phyloP scores from a whole-genome alignment of 2,329 filamentous ascomycete genomes.

The Exophiala sp. region DNA sequence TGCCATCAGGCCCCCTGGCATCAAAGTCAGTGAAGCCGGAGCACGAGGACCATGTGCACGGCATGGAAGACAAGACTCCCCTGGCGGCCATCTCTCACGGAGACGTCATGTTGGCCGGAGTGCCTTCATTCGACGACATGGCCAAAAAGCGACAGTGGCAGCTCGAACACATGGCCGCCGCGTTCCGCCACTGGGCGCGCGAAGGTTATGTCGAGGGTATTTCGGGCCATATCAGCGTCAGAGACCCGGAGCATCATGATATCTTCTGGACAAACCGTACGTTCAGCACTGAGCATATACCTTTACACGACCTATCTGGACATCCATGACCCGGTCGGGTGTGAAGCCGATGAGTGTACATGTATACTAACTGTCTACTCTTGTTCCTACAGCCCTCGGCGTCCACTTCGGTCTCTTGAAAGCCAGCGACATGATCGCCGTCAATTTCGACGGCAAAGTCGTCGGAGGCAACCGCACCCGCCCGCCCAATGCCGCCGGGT shows the following conservation, averaged over 20 bases:
- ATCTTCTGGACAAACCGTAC: conserved; percentile 60
- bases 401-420: conserved; percentile 60
- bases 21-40: neutral
- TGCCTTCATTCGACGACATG: conserved; percentile 50
- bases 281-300: neutral
- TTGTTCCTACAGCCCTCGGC: conserved; percentile 39
- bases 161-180: conserved; percentile 59
- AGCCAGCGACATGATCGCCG: conserved; percentile 60
- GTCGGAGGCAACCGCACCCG: conserved; percentile 56
- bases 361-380: neutral
- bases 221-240: conserved; percentile 60
- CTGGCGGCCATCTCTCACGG: conserved; percentile 27
- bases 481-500: conserved; percentile 61
- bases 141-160: conserved; percentile 57
- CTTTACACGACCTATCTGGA: too few species aligned
- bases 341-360: too few species aligned
- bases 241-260: conserved; percentile 56
- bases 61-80: conserved; percentile 15
- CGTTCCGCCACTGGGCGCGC: conserved; percentile 61
- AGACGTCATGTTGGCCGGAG: conserved; percentile 28
- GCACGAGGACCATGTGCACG: conserved; percentile 1
- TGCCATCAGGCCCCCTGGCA: neutral
- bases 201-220: conserved; percentile 63
- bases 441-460: conserved; percentile 57
- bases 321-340: too few species aligned